A percentile compares a stretch with the other conserved stretches of the same genome.
phyloP scores from a whole-genome alignment of 2,329 filamentous ascomycete genomes.

The Fusarium oligoseptatum region DNA sequence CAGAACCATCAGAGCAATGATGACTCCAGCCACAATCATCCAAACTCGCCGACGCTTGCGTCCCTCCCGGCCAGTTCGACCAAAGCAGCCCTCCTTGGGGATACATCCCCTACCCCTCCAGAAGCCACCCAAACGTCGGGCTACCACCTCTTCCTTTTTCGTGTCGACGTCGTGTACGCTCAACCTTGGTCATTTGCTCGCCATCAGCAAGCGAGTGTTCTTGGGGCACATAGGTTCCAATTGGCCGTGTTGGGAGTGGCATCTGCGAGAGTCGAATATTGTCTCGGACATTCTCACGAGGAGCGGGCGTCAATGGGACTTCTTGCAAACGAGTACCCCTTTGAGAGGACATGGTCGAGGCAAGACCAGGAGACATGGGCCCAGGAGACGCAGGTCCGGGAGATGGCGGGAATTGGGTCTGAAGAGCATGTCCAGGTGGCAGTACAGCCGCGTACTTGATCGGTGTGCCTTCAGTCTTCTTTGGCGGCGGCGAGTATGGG shows the following conservation, averaged over 20 bases:
- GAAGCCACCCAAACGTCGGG: constrained; percentile 68
- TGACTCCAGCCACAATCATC: constrained; percentile 62
- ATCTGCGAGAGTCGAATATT: constrained; percentile 31
- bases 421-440: constrained; percentile 65
- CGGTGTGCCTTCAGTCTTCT: constrained; percentile 49
- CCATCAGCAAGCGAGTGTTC: constrained; percentile 58
- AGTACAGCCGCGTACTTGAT: constrained; percentile 70
- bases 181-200: constrained; percentile 60
- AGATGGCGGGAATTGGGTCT: constrained; percentile 65
- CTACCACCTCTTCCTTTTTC: constrained; percentile 77
- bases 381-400: constrained; percentile 72
- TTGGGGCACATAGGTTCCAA: constrained; percentile 61
- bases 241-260: constrained; percentile 58
- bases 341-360: constrained; percentile 72
- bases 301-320: constrained; percentile 65
- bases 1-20: constrained; percentile 69
- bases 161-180: constrained; percentile 65
- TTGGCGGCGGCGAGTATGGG: constrained; percentile 66
- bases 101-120: constrained; percentile 77
- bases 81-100: constrained; percentile 73
- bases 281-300: constrained; percentile 30
- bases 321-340: constrained; percentile 72
- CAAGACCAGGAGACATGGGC: constrained; percentile 72
- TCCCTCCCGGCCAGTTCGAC: constrained; percentile 72
- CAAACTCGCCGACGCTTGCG: constrained; percentile 74